Percentiles rank a stretch among this genome's conserved stretches.
Evolutionary conservation across 202 grass and related monocot genomes (phyloP).

Genomic region (Sporobolus alterniflorus): DNA sequence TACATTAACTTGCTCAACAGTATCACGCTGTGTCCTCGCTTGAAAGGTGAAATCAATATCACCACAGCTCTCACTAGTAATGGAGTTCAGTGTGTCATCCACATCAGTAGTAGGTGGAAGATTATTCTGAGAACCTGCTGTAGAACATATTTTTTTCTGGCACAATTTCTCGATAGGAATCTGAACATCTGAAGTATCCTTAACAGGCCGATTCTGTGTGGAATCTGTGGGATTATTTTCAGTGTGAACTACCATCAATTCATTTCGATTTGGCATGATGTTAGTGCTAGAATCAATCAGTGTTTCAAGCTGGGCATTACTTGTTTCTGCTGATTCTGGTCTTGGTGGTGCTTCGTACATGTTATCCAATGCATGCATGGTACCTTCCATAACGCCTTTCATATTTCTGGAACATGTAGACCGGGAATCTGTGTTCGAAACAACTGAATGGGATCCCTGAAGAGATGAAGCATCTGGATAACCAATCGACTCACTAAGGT

Average conservation of each 20-base stretch:
- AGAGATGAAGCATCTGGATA: conserved; percentile 12
- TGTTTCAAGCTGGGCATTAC: conserved; percentile 26
- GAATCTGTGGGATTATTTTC: conserved; percentile 18
- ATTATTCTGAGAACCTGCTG: conserved; percentile 30
- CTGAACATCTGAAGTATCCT: conserved; percentile 14
- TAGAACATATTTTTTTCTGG: conserved; percentile 2
- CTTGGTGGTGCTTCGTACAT: conserved; percentile 33
- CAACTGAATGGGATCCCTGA: not conserved
- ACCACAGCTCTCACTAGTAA: conserved; percentile 4
- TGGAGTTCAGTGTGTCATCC: not conserved
- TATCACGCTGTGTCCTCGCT: conserved; percentile 2
- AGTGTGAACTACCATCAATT: conserved; percentile 14
- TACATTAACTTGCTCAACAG: not conserved
- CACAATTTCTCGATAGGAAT: conserved; percentile 22
- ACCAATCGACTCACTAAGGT: not conserved
- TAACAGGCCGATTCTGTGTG: conserved; percentile 20
- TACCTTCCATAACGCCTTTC: conserved; percentile 15
- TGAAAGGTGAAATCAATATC: conserved; percentile 39
- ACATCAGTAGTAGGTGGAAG: conserved; percentile 24
- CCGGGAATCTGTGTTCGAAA: conserved; percentile 1
- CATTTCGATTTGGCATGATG: not conserved
- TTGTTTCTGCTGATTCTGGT: conserved; percentile 23
- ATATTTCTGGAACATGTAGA: conserved; percentile 26
- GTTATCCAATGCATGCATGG: conserved; percentile 1
- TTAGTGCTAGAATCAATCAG: not conserved